These are phyloP conservation scores for Cucumis variabilis DNA, from an alignment of 331 rosid species.

Conservation along the genomic window DNA sequence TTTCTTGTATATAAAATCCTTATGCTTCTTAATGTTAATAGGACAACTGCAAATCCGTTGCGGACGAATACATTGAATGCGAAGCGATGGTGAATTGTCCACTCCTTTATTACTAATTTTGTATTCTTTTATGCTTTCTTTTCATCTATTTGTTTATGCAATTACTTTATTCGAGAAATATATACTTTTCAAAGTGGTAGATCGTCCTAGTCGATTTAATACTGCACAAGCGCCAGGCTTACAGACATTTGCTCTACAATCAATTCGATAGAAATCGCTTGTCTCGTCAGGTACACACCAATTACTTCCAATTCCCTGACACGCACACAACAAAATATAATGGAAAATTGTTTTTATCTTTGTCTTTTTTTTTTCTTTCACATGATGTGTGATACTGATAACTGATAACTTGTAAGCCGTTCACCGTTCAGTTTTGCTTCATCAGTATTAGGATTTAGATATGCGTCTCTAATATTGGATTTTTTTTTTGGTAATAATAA, in stretches of 20 bases:
- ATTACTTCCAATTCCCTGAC: not conserved
- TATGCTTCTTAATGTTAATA: constrained; percentile 24
- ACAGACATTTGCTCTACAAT: constrained; percentile 82
- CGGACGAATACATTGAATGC: constrained; percentile 88
- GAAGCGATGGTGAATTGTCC: constrained; percentile 65
- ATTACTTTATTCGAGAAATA: not conserved
- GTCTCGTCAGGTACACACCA: constrained; percentile 55
- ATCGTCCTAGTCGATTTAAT: constrained; percentile 78
- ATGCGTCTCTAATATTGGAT: not conserved
- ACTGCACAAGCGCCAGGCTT: constrained; percentile 86
- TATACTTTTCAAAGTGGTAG: constrained; percentile 41
- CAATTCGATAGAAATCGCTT: constrained; percentile 55
- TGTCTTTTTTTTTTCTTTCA: not conserved
- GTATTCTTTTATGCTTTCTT: constrained; percentile 12
- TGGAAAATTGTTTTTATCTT: too few species aligned
- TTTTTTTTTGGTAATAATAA: not conserved
- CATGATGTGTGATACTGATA: not conserved
- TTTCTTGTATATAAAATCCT: not conserved
- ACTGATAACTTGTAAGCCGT: not conserved
- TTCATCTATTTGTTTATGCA: constrained; percentile 9
- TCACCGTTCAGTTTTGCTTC: not conserved
- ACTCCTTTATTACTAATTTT: not conserved
- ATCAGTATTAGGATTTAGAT: not conserved
- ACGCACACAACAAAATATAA: not conserved
- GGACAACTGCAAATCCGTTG: constrained; percentile 83